Evolutionary conservation across 1,284 basidiomycete genomes (phyloP), one percentile per base, ranked within the genome.

Genomic region (Thelephora terrestris): DNA sequence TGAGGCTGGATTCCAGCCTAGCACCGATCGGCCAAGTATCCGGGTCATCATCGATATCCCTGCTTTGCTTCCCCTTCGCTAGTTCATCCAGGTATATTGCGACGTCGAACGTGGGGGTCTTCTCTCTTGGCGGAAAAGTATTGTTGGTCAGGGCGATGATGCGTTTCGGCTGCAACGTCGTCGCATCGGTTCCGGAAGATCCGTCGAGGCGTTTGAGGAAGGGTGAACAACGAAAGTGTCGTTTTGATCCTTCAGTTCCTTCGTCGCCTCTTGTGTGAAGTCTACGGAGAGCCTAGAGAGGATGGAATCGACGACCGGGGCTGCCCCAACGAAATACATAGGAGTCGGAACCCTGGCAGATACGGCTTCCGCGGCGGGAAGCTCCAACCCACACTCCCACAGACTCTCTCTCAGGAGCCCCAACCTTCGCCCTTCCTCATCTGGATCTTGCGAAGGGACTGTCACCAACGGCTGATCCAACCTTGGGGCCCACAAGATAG

Each of bases 161-260:
- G 52, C 78, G 63, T 57, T 78, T 79, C 17, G 68, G 68, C 49
- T 70, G 68, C 66, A 61, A 70, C 49, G n/a, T n/a, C n/a, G n/a
- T n/a, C n/a, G n/a, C 49, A 66, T 62, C 4, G 50, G 50, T 5
- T 47, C 45, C n/a, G 36, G 9, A 2, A 45, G 24, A 14, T 65
- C 50, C 44, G 58, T 40, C 38, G 77, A 51, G 0, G 79, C 55
- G 12, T 75, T 61, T 3, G 59, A 53, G 3, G 66, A 63, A 17
- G 60, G 56, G 46, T 76, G 73, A 54, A 86, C 82, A 36, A 71
- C 65, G 59, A 95, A 82, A 7, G 74, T 78, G 61, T 95, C 89
- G 52, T 62, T 62, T 29, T 66, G 64, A 55, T 88, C 86, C 52
- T 74, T 64, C 49, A 85, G 65, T 20, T 69, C 50, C 49, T 58